Conservation (phyloP, 805 yeast genomes). For the Metschnikowia kunwiensis region DNA sequence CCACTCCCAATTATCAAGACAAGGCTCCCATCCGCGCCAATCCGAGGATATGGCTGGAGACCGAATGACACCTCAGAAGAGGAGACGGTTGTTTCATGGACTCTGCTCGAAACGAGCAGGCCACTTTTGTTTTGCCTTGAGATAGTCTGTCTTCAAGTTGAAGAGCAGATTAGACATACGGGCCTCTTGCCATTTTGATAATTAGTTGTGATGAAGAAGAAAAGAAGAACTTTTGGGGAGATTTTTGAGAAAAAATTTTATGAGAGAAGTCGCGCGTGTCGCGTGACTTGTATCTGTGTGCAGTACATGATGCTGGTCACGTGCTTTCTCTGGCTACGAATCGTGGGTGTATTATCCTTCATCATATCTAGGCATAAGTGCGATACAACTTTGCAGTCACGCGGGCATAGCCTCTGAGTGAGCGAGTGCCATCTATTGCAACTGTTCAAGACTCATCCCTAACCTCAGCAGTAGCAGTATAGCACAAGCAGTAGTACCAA, state of each 20-base stretch:
- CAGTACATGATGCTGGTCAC: not conserved
- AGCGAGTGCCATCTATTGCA: too few relatives aligned
- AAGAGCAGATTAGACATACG: conserved; percentile 38
- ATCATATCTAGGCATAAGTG: too few relatives aligned
- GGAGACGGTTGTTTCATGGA: conserved; percentile 10
- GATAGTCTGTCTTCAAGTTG: conserved; percentile 20
- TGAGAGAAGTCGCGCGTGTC: too few relatives aligned
- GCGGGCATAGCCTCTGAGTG: too few relatives aligned
- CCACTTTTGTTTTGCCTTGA: conserved; percentile 14
- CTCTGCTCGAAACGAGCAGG: conserved; percentile 11
- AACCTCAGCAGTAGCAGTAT: too few relatives aligned
- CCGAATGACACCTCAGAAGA: conserved; percentile 17
- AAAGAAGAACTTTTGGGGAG: conserved; percentile 3
- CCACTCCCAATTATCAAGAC: conserved; percentile 39
- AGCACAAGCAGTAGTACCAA: too few relatives aligned
- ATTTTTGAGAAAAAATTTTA: too few relatives aligned
- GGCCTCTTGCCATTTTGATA: conserved; percentile 53
- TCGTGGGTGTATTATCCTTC: too few relatives aligned
- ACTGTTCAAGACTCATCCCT: too few relatives aligned
- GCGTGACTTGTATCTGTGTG: conserved; percentile 7
- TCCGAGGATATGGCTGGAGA: conserved; percentile 22
- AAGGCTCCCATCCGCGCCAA: conserved; percentile 47
- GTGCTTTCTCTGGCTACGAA: not conserved
- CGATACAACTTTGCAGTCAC: too few relatives aligned
- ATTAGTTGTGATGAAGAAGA: conserved; percentile 17